Evolutionary conservation across 768 basidiomycete species (phyloP).

Genomic region (Psilocybe tampanensis): DNA sequence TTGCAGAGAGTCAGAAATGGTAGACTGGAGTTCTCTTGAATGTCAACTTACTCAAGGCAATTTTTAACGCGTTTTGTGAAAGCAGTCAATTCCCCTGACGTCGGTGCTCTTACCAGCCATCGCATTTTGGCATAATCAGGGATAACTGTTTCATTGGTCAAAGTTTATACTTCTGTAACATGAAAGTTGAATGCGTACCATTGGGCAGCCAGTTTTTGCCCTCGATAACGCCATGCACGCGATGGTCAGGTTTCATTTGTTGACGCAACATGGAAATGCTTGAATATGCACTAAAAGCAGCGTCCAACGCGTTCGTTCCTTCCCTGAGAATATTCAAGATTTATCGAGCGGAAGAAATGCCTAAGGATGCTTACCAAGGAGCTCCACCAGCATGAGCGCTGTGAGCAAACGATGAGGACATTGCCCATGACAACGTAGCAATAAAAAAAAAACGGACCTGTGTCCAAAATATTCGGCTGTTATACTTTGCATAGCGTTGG

Average conservation of each 20-base stretch:
- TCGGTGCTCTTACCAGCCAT: slow-evolving; percentile 74
- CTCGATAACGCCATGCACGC: slow-evolving; percentile 77
- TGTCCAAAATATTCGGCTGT: slow-evolving; percentile 76
- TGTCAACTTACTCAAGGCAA: slow-evolving; percentile 62
- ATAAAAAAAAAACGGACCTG: slow-evolving; percentile 45
- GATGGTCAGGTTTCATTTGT: slow-evolving; percentile 81
- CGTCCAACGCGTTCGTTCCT: slow-evolving; percentile 85
- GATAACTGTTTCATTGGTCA: slow-evolving; percentile 55
- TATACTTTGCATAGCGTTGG: slow-evolving; percentile 66
- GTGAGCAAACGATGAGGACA: slow-evolving; percentile 5
- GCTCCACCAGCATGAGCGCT: slow-evolving; percentile 81
- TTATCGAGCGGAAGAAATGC: not conserved
- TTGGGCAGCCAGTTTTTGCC: slow-evolving; percentile 73
- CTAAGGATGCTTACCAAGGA: slow-evolving; percentile 56
- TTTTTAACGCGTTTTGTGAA: slow-evolving; percentile 62
- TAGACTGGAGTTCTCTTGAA: not conserved
- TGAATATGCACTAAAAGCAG: slow-evolving; percentile 84
- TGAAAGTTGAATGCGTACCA: slow-evolving; percentile 41
- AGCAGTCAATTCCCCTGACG: slow-evolving; percentile 51
- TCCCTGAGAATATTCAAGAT: slow-evolving; percentile 46
- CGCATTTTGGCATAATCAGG: slow-evolving; percentile 80
- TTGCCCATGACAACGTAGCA: not conserved
- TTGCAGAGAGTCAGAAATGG: not conserved
- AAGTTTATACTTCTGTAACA: slow-evolving; percentile 2
- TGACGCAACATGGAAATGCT: slow-evolving; percentile 81